Evolutionary conservation across 805 yeast genomes (phyloP).

Genomic region (Jamesozyma spencerorum): DNA sequence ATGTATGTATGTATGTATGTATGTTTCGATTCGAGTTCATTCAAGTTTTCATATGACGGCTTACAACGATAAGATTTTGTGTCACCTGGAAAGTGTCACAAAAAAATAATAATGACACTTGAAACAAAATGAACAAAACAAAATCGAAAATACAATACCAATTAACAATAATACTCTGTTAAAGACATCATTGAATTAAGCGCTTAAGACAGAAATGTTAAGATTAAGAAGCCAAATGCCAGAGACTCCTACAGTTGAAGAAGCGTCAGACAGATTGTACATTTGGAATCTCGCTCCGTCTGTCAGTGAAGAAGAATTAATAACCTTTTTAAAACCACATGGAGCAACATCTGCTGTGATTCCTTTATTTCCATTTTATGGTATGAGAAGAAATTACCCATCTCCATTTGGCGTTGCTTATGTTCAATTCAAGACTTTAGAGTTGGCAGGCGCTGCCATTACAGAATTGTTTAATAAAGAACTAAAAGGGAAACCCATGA

Average conservation of each 20-base stretch:
- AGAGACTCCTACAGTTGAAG: neutral
- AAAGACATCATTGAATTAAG: no score
- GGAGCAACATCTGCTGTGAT: constrained; percentile 39
- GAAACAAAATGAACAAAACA: no score
- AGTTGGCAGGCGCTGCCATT: constrained; percentile 56
- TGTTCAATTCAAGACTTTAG: constrained; percentile 64
- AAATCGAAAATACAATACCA: no score
- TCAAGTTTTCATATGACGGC: no score
- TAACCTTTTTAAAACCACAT: constrained; percentile 35
- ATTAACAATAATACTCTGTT: no score
- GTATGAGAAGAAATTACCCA: constrained; percentile 33
- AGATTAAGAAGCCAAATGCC: constrained; percentile 4
- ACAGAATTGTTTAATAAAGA: constrained; percentile 53
- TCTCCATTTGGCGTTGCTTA: constrained; percentile 63
- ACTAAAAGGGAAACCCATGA: constrained; percentile 36
- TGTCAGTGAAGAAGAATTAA: constrained; percentile 46
- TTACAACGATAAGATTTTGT: no score
- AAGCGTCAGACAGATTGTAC: constrained; percentile 34
- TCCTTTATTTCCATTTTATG: constrained; percentile 46
- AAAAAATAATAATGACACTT: no score
- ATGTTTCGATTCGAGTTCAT: no score
- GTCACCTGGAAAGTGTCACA: no score
- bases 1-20: no score
- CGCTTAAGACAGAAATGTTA: constrained; percentile 1
- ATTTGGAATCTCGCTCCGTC: constrained; percentile 45